A percentile compares a stretch with the other conserved stretches of the same genome.
phyloP scores from a whole-genome alignment of 2,329 filamentous ascomycete species.

The Aureobasidium sp. region DNA sequence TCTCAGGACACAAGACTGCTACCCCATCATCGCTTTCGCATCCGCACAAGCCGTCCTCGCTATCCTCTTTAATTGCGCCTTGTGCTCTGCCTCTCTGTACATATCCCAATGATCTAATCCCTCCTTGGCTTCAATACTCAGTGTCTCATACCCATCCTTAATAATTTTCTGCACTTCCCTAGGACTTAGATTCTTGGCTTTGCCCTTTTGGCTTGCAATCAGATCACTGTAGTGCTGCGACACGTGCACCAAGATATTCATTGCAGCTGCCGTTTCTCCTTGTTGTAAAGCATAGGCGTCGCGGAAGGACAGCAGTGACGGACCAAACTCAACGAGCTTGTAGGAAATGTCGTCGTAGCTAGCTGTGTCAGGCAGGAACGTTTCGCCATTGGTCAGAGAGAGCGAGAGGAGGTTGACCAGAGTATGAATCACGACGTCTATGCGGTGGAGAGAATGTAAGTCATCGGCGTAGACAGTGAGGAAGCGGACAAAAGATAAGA shows the following conservation, averaged over 20 bases:
- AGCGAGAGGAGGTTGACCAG: constrained; percentile 79
- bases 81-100: constrained; percentile 82
- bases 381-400: constrained; percentile 77
- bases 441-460: constrained; percentile 59
- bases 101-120: constrained; percentile 78
- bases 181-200: constrained; percentile 66
- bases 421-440: constrained; percentile 67
- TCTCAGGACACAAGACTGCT: neutral
- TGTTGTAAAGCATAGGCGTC: constrained; percentile 54
- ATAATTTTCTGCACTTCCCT: constrained; percentile 84
- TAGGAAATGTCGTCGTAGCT: constrained; percentile 97
- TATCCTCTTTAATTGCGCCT: constrained; percentile 78
- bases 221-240: constrained; percentile 81
- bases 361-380: constrained; percentile 78
- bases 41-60: constrained; percentile 71
- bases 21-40: constrained; percentile 37
- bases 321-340: constrained; percentile 89
- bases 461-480: constrained; percentile 79
- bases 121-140: constrained; percentile 84
- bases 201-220: constrained; percentile 54
- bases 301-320: constrained; percentile 73
- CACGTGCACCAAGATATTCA: constrained; percentile 77
- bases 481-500: constrained; percentile 84
- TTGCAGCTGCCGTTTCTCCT: constrained; percentile 51
- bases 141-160: constrained; percentile 90